Percentiles rank a stretch among this genome's conserved stretches.
These are phyloP conservation scores for Botrytis sinoallii DNA, from an alignment of 2,329 filamentous ascomycete species.

Conservation along the genomic window DNA sequence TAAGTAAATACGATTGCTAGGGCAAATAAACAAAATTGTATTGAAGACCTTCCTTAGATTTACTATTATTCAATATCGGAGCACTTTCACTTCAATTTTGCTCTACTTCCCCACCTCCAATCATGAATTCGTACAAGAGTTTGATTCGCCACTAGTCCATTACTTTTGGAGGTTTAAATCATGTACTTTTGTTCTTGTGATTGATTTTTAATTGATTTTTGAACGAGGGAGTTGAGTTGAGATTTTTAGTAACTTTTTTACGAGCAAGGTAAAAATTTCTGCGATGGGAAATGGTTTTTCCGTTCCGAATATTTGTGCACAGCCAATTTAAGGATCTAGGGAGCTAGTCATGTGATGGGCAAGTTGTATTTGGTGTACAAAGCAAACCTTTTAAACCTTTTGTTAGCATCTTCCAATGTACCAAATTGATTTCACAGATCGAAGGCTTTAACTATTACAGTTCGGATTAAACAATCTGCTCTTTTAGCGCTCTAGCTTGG, in stretches of 20 bases:
- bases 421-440: background rate
- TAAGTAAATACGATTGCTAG: too few species aligned
- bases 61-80: too few species aligned
- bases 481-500: background rate
- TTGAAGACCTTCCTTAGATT: too few species aligned
- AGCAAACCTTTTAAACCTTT: background rate
- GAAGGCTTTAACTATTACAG: background rate
- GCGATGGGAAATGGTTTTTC: background rate
- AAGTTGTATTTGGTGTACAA: background rate
- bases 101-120: too few species aligned
- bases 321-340: background rate
- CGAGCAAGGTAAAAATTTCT: background rate
- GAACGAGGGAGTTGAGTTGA: background rate
- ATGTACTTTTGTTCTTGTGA: background rate
- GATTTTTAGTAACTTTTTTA: background rate
- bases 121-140: background rate
- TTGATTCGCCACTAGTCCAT: background rate
- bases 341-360: background rate
- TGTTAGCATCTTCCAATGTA: background rate
- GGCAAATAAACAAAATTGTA: too few species aligned
- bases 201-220: background rate
- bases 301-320: background rate
- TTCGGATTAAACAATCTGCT: background rate
- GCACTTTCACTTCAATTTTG: too few species aligned
- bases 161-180: fast-evolving